These are phyloP conservation scores for Forsythia viridissima DNA, from an alignment of 257 asterid species.

Conservation along the genomic window DNA sequence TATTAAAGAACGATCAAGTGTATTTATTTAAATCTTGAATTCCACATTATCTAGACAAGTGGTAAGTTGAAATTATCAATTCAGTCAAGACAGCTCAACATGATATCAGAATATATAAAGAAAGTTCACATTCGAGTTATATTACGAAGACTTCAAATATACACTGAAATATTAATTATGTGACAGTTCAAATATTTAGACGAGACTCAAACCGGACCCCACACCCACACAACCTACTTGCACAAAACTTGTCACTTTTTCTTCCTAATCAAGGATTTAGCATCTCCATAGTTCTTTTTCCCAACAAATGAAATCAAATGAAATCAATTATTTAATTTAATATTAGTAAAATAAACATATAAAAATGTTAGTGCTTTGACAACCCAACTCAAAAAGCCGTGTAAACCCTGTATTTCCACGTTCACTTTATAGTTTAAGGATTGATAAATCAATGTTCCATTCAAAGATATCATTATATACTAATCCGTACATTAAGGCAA, in stretches of 20 bases:
- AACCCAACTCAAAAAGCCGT: slow-evolving; percentile 32
- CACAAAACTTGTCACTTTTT: slow-evolving; percentile 15
- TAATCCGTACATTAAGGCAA: slow-evolving; percentile 37
- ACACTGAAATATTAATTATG: neutral
- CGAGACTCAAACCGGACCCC: neutral
- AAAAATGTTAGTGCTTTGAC: slow-evolving; percentile 37
- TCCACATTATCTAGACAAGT: neutral
- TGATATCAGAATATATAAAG: neutral
- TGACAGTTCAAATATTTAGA: neutral
- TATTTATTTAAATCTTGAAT: too few relatives aligned
- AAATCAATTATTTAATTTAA: slow-evolving; percentile 13
- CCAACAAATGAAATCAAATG: neutral
- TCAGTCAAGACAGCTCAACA: neutral
- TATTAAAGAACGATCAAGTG: too few relatives aligned
- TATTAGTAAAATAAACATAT: slow-evolving; percentile 5
- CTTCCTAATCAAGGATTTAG: neutral
- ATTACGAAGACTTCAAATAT: neutral
- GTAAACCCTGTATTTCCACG: slow-evolving; percentile 2
- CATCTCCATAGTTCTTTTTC: slow-evolving; percentile 6
- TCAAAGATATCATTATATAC: slow-evolving; percentile 19
- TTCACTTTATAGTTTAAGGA: slow-evolving; percentile 19
- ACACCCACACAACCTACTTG: slow-evolving; percentile 15
- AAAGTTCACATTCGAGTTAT: neutral
- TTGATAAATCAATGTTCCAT: slow-evolving; percentile 3
- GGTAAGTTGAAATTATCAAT: neutral